phyloP scores from a whole-genome alignment of 1,284 basidiomycete genomes.

The Sphagnurus paluster region DNA sequence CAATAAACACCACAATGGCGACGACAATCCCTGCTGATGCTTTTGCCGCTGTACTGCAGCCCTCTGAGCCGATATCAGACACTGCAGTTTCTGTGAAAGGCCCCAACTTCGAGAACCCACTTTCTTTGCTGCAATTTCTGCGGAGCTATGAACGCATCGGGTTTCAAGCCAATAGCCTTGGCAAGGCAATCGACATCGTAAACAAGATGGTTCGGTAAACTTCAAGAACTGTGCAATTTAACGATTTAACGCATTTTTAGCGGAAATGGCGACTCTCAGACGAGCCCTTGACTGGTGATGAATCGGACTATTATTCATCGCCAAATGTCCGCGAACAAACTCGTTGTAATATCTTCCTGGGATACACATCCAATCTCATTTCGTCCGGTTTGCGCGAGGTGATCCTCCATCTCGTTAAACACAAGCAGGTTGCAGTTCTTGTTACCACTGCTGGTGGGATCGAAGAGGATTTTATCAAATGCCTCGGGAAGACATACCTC shows the following conservation, averaged over 20 bases:
- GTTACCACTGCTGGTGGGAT: conserved; percentile 99
- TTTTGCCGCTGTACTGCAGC: conserved; percentile 74
- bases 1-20: conserved; percentile 12
- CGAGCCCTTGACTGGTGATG: conserved; percentile 69
- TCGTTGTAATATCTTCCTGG: conserved; percentile 89
- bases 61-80: conserved; percentile 77
- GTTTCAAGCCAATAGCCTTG: conserved; percentile 93
- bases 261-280: conserved; percentile 83
- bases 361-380: conserved; percentile 98
- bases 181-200: conserved; percentile 87
- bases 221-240: conserved; percentile 7
- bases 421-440: conserved; percentile 87
- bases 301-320: conserved; percentile 61
- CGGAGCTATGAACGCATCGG: conserved; percentile 87
- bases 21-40: conserved; percentile 37
- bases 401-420: conserved; percentile 90
- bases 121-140: conserved; percentile 75
- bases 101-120: conserved; percentile 79
- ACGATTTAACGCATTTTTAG: conserved; percentile 37
- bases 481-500: conserved; percentile 93
- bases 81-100: conserved; percentile 79
- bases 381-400: conserved; percentile 96
- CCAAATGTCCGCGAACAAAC: conserved; percentile 65
- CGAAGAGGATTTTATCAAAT: conserved; percentile 99
- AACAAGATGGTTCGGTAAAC: conserved; percentile 75